Evolutionary conservation across 2,329 filamentous ascomycete genomes (phyloP), one percentile per base, ranked within the genome.

Genomic region (Aureobasidium sp.): DNA sequence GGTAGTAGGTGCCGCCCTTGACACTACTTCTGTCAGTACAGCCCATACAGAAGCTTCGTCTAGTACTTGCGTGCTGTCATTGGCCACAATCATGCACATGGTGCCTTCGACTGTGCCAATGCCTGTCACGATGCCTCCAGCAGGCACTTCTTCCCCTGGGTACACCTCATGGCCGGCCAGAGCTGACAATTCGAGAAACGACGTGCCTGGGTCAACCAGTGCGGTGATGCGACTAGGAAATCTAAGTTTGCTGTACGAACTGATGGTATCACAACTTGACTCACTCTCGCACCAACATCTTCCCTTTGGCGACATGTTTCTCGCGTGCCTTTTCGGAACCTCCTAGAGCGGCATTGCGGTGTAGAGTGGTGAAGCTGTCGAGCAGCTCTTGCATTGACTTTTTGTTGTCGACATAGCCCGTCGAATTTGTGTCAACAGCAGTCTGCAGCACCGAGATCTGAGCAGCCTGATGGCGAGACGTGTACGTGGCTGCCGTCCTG

Each of bases 1-100:
- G 93, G 72, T 93, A 97, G 77, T 99, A 99, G 1, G 93, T 96
- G 27, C 93, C 93, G 58, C 93, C 93, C 77, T 97, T 99, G 70
- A 97, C 93, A 22, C 54, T 62, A 42, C 11, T 48, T n/a, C 14
- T 19, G 37, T 53, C 14, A 61, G 14, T 22, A 17, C 5, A 39
- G 12, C 14, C 33, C 19, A 35, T 37, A 17, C 5, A n/a, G 47
- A 27, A 12, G 37, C 17, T 48, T 1, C 7, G 15, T 27, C 3
- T 15, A 11, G 27, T 12, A 67, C 68, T 49, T 73, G 70, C 63
- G 93, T 97, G 77, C 90, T 95, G 73, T 97, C 93, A 73, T 97
- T 97, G 62, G 91, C 92, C 54, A 97, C 89, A 68, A 97, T 89
- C 78, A 97, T 88, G 74, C 93, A 97, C 44, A 86, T 88, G 29